phyloP scores from a whole-genome alignment of 2,329 filamentous ascomycete species.

The Colletotrichum noveboracense region DNA sequence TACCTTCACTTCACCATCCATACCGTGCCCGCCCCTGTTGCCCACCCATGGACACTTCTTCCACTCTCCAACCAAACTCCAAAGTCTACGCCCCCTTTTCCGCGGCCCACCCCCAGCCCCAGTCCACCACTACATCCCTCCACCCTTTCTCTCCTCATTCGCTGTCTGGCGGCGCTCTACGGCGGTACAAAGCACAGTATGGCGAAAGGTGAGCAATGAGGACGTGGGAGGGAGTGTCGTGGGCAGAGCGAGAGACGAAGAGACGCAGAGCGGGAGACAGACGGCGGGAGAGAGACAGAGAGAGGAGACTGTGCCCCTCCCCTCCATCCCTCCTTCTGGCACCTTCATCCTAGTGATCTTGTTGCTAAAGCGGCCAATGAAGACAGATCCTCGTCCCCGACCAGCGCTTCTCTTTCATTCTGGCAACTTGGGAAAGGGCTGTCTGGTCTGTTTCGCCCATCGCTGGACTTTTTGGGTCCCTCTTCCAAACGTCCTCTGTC shows the following conservation, averaged over 20 bases:
- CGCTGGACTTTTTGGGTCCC: slow-evolving; percentile 4
- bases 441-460: slow-evolving; percentile 19
- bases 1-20: neutral
- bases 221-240: neutral
- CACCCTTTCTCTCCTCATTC: slow-evolving; percentile 5
- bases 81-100: neutral
- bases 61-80: neutral
- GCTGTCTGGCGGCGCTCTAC: neutral
- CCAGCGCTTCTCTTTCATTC: slow-evolving; percentile 14
- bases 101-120: neutral
- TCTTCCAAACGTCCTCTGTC: slow-evolving; percentile 11
- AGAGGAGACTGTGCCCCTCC: slow-evolving; percentile 1
- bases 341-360: slow-evolving; percentile 16
- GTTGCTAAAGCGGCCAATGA: slow-evolving; percentile 10
- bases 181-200: neutral
- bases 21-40: neutral
- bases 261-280: neutral
- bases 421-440: slow-evolving; percentile 9
- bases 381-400: slow-evolving; percentile 13
- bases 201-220: neutral
- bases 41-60: neutral
- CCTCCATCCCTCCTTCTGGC: slow-evolving; percentile 15
- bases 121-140: slow-evolving; percentile 1
- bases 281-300: neutral
- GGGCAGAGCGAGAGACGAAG: neutral